phyloP scores from a whole-genome alignment of 345 rosid species.

The Syzygium grande region DNA sequence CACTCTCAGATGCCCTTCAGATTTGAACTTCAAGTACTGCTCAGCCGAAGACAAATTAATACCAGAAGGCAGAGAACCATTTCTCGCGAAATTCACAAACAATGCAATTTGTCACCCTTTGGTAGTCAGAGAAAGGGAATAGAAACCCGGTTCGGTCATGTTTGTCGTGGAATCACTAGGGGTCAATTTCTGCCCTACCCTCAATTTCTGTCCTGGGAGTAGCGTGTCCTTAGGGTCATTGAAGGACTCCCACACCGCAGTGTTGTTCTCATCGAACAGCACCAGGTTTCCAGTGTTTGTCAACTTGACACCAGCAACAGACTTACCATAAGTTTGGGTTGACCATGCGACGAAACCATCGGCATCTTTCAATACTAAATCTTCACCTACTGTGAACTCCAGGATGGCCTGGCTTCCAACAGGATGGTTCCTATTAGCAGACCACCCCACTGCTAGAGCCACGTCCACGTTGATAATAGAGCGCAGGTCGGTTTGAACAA shows the following conservation, averaged over 20 bases:
- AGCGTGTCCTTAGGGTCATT: slow-evolving; percentile 11
- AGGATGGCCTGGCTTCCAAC: slow-evolving; percentile 1
- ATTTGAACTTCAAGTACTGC: slow-evolving; percentile 6
- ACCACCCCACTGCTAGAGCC: too few relatives aligned
- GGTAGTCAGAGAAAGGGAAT: background rate
- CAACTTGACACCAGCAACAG: slow-evolving; percentile 5
- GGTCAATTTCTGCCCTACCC: slow-evolving; percentile 1
- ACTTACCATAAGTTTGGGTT: background rate
- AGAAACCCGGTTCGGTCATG: background rate
- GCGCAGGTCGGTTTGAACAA: background rate
- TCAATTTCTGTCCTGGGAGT: slow-evolving; percentile 3
- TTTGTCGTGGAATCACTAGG: slow-evolving; percentile 1
- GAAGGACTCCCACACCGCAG: slow-evolving; percentile 14
- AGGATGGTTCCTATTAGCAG: background rate
- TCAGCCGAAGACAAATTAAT: background rate
- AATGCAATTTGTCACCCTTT: background rate
- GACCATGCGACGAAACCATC: slow-evolving; percentile 5
- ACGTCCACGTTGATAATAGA: too few relatives aligned
- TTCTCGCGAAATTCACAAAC: background rate
- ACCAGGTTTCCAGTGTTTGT: slow-evolving; percentile 5
- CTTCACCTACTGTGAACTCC: background rate
- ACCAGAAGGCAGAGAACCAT: too few relatives aligned
- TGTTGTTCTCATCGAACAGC: background rate
- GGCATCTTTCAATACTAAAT: background rate
- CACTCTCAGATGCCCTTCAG: slow-evolving; percentile 15